Evolutionary conservation across 345 rosid species (phyloP).

Genomic region (Camelina laxa): DNA sequence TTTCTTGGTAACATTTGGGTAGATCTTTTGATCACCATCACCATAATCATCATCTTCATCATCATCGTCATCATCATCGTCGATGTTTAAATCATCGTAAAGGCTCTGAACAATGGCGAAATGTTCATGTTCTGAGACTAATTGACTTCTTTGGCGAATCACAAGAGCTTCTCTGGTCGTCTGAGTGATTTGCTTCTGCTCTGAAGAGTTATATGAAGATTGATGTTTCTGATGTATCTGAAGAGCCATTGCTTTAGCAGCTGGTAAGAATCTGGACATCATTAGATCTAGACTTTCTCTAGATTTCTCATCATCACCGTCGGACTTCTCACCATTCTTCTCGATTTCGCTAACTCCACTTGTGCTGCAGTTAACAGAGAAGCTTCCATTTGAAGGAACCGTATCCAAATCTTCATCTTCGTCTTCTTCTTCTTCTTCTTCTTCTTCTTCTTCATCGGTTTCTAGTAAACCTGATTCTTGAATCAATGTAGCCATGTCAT

Average conservation of each 20-base stretch:
- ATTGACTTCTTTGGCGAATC: constrained; percentile 44
- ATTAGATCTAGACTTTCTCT: constrained; percentile 72
- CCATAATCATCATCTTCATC: constrained; percentile 49
- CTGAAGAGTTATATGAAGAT: constrained; percentile 48
- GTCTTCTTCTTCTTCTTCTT: constrained; percentile 45
- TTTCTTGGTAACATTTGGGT: constrained; percentile 45
- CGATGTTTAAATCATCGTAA: constrained; percentile 45
- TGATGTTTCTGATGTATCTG: constrained; percentile 54
- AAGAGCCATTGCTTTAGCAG: constrained; percentile 93
- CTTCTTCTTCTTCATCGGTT: constrained; percentile 51
- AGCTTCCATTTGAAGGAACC: constrained; percentile 55
- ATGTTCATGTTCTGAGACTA: constrained; percentile 40
- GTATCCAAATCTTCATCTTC: constrained; percentile 63
- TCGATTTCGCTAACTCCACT: constrained; percentile 47
- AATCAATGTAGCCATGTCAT: constrained; percentile 41
- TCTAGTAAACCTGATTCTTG: constrained; percentile 43
- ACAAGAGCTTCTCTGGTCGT: constrained; percentile 50
- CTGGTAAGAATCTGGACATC: constrained; percentile 96
- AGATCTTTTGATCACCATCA: constrained; percentile 39
- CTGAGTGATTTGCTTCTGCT: constrained; percentile 57
- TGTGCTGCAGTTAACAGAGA: constrained; percentile 70
- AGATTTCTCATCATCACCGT: constrained; percentile 23
- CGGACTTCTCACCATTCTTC: constrained; percentile 51
- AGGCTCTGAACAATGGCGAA: constrained; percentile 46
- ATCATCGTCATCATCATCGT: constrained; percentile 57